Conservation (phyloP, 306 rosid genomes). For the Macrotyloma uniflorum region DNA sequence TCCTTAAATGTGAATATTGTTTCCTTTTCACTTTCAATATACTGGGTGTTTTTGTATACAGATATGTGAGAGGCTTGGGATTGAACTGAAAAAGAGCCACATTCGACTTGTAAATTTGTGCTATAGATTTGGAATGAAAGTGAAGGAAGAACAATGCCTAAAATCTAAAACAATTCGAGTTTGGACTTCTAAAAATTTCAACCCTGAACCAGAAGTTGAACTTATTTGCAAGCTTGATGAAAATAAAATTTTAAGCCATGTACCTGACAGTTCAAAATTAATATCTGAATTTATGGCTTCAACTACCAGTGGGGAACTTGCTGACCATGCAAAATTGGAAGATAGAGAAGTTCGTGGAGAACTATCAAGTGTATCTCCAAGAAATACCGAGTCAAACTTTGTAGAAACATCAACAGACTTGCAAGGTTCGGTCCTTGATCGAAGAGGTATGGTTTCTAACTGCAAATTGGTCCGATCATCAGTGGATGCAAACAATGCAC, state of each 20-base stretch:
- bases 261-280: conserved; percentile 42
- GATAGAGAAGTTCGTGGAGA: conserved; percentile 42
- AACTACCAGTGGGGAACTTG: conserved; percentile 39
- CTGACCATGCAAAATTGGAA: conserved; percentile 37
- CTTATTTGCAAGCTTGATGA: conserved; percentile 46
- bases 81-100: conserved; percentile 74
- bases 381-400: conserved; percentile 41
- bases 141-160: conserved; percentile 68
- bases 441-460: no score
- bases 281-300: conserved; percentile 39
- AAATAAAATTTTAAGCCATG: conserved; percentile 38
- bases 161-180: conserved; percentile 66
- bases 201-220: conserved; percentile 51
- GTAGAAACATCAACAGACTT: conserved; percentile 26
- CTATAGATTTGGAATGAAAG: conserved; percentile 74
- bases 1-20: conserved; percentile 28
- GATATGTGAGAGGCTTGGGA: conserved; percentile 80
- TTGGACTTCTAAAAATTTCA: conserved; percentile 72
- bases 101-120: conserved; percentile 63
- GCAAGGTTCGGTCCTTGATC: conserved; percentile 45
- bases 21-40: conserved; percentile 32
- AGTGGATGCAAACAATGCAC: conserved; percentile 41
- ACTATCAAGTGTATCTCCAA: conserved; percentile 44
- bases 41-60: conserved; percentile 42
- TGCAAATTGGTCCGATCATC: conserved; percentile 43